Percentiles rank a stretch among this genome's conserved stretches.
Evolutionary conservation across 805 yeast species (phyloP).

Genomic region (Jamesozyma lodderae): DNA sequence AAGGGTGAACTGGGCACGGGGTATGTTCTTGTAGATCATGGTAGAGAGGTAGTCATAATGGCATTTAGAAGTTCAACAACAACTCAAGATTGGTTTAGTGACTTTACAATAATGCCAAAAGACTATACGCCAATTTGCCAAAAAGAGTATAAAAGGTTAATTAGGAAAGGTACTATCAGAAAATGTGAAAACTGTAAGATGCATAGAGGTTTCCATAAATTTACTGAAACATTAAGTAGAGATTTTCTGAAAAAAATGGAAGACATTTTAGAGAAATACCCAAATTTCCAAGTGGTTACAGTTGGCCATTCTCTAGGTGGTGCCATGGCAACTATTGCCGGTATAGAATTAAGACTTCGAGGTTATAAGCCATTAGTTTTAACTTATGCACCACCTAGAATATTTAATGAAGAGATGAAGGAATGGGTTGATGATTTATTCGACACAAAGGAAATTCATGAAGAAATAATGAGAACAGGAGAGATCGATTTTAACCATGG

Average conservation of each 20-base stretch:
- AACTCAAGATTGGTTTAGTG: conserved; percentile 52
- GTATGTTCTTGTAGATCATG: conserved; percentile 42
- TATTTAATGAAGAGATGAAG: conserved; percentile 47
- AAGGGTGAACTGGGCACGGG: conserved; percentile 47
- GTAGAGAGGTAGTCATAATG: conserved; percentile 35
- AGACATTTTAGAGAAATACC: conserved; percentile 30
- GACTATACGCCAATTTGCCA: conserved; percentile 39
- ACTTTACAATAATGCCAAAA: conserved; percentile 41
- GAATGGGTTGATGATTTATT: conserved; percentile 45
- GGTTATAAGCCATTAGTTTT: conserved; percentile 49
- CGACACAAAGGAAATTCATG: conserved; percentile 30
- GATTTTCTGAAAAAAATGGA: conserved; percentile 33
- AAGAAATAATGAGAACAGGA: conserved; percentile 15
- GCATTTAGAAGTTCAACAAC: conserved; percentile 59
- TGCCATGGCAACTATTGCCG: conserved; percentile 55
- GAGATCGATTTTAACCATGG: conserved; percentile 30
- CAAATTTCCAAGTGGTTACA: conserved; percentile 43
- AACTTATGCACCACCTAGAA: conserved; percentile 55
- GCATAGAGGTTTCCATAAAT: conserved; percentile 55
- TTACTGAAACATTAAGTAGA: conserved; percentile 35
- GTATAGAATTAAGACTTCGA: conserved; percentile 47
- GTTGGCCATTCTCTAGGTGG: conserved; percentile 77
- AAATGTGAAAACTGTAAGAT: conserved; percentile 46
- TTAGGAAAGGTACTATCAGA: conserved; percentile 15
- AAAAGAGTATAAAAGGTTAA: conserved; percentile 15